A percentile compares a stretch with the other conserved stretches of the same genome.
phyloP scores from a whole-genome alignment of 257 asterid genomes.

The Nicotiana undulata region DNA sequence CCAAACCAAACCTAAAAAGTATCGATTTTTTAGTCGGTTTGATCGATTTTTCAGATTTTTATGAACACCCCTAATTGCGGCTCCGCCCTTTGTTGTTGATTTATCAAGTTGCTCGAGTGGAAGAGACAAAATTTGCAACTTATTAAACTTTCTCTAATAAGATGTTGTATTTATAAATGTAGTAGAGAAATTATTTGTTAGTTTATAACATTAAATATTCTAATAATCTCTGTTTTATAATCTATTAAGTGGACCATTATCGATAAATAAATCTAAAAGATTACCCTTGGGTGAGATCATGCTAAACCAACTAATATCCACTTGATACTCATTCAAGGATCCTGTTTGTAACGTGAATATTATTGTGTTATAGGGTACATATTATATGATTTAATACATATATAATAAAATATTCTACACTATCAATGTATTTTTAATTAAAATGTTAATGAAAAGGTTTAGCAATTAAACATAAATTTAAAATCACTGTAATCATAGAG shows the following conservation, averaged over 20 bases:
- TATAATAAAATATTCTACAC: too few relatives aligned
- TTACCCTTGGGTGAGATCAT: not conserved
- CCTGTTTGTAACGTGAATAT: not conserved
- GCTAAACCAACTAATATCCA: not conserved
- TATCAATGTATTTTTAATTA: too few relatives aligned
- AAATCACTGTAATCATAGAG: not conserved
- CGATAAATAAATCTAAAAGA: not conserved
- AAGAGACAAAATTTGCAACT: not conserved
- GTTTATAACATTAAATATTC: not conserved
- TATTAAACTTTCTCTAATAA: not conserved
- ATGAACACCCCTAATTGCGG: too few relatives aligned
- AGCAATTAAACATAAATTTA: not conserved
- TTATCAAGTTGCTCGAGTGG: not conserved
- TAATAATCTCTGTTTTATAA: not conserved
- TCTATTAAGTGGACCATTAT: not conserved
- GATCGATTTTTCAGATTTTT: too few relatives aligned
- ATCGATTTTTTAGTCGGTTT: too few relatives aligned
- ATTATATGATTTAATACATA: too few relatives aligned
- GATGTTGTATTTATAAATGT: not conserved
- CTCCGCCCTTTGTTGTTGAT: too few relatives aligned
- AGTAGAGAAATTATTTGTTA: not conserved
- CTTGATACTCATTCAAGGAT: not conserved
- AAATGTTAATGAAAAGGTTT: not conserved
- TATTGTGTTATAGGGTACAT: too few relatives aligned
- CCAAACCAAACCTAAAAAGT: too few relatives aligned